A percentile compares a stretch with the other conserved stretches of the same genome.
Conservation (phyloP, 192 early-diverging fungal species). For the Paraglomus occultum region DNA sequence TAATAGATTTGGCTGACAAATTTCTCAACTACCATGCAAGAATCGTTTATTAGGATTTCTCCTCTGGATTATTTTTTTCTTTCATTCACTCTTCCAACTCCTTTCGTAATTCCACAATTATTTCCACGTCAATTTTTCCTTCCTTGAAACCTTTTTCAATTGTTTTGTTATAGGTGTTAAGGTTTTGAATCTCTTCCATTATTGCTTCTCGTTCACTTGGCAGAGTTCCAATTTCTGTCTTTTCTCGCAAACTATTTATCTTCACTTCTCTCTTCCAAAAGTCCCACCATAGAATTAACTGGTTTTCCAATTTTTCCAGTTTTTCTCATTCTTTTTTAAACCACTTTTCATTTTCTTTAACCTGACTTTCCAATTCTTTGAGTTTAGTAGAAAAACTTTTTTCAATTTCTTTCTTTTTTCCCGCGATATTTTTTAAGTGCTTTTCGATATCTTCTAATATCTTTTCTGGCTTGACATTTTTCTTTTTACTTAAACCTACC, state of each 20-base stretch:
- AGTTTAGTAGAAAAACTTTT: neutral
- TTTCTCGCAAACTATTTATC: neutral
- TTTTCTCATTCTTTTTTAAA: constrained; percentile 12
- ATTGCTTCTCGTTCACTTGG: constrained; percentile 6
- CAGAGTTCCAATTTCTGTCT: neutral
- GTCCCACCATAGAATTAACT: constrained; percentile 10
- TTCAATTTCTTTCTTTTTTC: constrained; percentile 14
- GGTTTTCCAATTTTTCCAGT: constrained; percentile 9
- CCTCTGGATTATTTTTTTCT: neutral
- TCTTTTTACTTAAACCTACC: neutral
- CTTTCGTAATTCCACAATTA: neutral
- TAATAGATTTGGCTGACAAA: too few species aligned
- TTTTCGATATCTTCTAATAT: neutral
- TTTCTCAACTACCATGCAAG: too few species aligned
- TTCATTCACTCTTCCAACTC: constrained; percentile 6
- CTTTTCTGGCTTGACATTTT: neutral
- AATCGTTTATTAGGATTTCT: too few species aligned
- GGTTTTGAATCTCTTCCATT: neutral
- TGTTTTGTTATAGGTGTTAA: constrained; percentile 10
- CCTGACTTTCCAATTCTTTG: neutral
- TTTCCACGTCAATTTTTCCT: constrained; percentile 9
- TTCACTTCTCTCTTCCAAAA: constrained; percentile 15
- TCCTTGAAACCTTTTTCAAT: constrained; percentile 17
- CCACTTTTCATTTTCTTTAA: neutral
- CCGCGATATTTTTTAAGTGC: neutral